These are phyloP conservation scores for Hypoxylon rickii DNA, from an alignment of 495 filamentous ascomycete species.

Conservation along the genomic window DNA sequence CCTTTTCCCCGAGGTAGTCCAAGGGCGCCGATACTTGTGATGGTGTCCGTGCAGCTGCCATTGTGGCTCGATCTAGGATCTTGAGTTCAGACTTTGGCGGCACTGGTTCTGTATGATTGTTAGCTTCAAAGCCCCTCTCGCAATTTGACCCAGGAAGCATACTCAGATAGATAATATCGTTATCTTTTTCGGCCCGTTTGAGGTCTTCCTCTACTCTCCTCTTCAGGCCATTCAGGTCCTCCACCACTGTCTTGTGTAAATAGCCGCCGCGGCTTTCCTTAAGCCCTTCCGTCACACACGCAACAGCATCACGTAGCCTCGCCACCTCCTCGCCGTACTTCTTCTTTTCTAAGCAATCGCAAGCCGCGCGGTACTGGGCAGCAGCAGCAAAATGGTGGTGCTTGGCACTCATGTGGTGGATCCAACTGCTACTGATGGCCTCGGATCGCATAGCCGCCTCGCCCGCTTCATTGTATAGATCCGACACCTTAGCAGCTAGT, in stretches of 20 bases:
- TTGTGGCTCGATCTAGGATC: constrained; percentile 80
- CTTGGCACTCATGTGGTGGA: constrained; percentile 96
- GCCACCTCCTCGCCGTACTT: constrained; percentile 98
- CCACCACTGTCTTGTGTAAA: constrained; percentile 80
- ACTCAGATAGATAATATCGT: constrained; percentile 90
- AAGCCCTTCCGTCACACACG: constrained; percentile 82
- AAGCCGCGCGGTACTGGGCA: constrained; percentile 91
- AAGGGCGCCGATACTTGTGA: constrained; percentile 81
- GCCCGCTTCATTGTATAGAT: constrained; percentile 83
- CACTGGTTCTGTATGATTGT: constrained; percentile 61
- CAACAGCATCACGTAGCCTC: constrained; percentile 76
- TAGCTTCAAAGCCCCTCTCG: neutral
- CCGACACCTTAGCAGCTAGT: constrained; percentile 88
- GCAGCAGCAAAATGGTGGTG: constrained; percentile 97
- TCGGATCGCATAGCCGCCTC: constrained; percentile 88
- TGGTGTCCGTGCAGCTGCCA: constrained; percentile 81
- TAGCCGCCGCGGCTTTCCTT: constrained; percentile 76
- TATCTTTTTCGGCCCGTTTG: constrained; percentile 93
- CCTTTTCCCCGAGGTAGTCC: constrained; percentile 76
- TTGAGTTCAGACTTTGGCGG: constrained; percentile 89
- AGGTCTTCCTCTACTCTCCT: constrained; percentile 81
- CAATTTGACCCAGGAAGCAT: constrained; percentile 1
- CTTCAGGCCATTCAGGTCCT: constrained; percentile 84
- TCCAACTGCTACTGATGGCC: constrained; percentile 91
- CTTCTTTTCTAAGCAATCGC: constrained; percentile 89